These are phyloP conservation scores for Cryptococcus floricola DNA, from an alignment of 1,284 basidiomycete species.

Conservation along the genomic window DNA sequence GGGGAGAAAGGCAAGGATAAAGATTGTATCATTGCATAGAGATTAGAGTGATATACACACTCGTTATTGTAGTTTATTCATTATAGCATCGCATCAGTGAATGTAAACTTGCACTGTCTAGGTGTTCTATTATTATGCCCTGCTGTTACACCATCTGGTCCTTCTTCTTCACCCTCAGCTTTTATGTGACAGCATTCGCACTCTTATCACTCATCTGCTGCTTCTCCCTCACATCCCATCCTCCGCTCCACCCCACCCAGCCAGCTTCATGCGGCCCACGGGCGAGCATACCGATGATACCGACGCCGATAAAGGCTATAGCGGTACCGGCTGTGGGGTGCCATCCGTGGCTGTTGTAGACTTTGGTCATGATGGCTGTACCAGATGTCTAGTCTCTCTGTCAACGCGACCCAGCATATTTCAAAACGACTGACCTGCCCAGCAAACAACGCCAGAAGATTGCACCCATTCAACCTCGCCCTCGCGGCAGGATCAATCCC, in stretches of 20 bases:
- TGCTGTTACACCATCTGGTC: not conserved
- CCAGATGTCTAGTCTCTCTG: slow-evolving; percentile 51
- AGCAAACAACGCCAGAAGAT: slow-evolving; percentile 54
- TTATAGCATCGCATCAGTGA: not conserved
- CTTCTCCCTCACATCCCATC: slow-evolving; percentile 25
- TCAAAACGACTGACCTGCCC: slow-evolving; percentile 22
- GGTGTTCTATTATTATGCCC: not conserved
- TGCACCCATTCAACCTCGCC: slow-evolving; percentile 61
- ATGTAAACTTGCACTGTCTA: not conserved
- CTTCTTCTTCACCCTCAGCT: slow-evolving; percentile 7
- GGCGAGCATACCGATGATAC: slow-evolving; percentile 21
- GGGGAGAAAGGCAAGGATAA: not conserved
- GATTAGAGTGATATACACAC: too few species aligned
- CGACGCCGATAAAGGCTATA: slow-evolving; percentile 54
- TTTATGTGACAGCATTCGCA: slow-evolving; percentile 33
- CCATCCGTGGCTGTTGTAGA: slow-evolving; percentile 63
- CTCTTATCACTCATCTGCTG: slow-evolving; percentile 28
- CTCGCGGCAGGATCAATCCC: slow-evolving; percentile 59
- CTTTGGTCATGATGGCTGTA: slow-evolving; percentile 59
- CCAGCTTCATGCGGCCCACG: slow-evolving; percentile 39
- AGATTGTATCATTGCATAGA: slow-evolving; percentile 4
- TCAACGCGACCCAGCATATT: not conserved
- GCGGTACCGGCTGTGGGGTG: slow-evolving; percentile 56
- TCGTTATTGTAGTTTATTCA: not conserved
- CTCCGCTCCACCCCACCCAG: slow-evolving; percentile 43